Base-by-base conservation (phyloP, 768 basidiomycete species). In the Pulveroboletus sp. region DNA sequence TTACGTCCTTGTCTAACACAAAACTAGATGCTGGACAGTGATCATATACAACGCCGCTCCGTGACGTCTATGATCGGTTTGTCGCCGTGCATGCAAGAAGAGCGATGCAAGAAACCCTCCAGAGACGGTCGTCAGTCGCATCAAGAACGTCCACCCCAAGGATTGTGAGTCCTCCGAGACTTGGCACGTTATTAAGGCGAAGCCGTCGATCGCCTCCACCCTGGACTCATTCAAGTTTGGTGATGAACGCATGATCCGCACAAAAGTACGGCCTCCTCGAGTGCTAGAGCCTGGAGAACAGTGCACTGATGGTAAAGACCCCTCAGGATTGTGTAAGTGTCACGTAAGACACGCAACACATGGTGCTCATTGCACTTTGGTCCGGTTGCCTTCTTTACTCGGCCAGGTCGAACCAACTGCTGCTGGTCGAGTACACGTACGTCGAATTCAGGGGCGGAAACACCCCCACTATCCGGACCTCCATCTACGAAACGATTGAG, bases 21-120 rank as follows among this genome's bases (percentile, higher is more conserved):
- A 14, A 6, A 33, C 1, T 52, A 88, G 84, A 89, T 91, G 87
- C 70, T 90, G 32, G 88, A 83, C 43, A 87, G 86, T 47, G 87
- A 84, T 3, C 84, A 81, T 46, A 81, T 86, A 46, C 81, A 83
- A 28, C 81, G 87, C 30, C 70, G 75, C 11, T 89, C 89, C 0
- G 71, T 87, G 9, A 81, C 77, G 11, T 84, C 84, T 0, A 69
- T 77, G 43, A 80, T 86, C n/a, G 81, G 83, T n/a, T 74, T 73
- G 3, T 90, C 88, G 2, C 88, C 88, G 0, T 86, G 83, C 50
- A 73, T 79, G 17, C 77, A 80, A 35, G 73, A 78, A 8, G 83
- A 84, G 57, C 84, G 86, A 61, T 72, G 79, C 51, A 85, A 81
- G 61, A 73, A 80, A 64, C 42, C 64, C 59, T 39, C 66, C 65